Conservation (phyloP, 2,329 filamentous ascomycete species). For the Tothia fuscella region DNA sequence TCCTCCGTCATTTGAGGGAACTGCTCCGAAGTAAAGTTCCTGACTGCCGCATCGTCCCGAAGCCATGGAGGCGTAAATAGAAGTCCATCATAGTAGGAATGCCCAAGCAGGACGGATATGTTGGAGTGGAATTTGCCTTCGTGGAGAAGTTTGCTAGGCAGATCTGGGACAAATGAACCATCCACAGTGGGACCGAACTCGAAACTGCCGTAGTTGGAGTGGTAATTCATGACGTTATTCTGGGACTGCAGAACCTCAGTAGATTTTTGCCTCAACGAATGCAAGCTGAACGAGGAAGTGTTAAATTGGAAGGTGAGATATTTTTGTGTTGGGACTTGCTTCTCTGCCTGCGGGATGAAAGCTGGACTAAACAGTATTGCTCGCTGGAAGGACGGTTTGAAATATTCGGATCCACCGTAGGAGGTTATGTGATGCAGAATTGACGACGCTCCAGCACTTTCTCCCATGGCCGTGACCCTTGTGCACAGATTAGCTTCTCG, state of each 20-base stretch:
- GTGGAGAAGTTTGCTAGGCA: slow-evolving; percentile 21
- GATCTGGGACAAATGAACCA: slow-evolving; percentile 10
- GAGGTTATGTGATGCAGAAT: slow-evolving; percentile 29
- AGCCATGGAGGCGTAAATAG: too few relatives aligned
- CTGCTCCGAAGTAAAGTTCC: too few relatives aligned
- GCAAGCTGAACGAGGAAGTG: too few relatives aligned
- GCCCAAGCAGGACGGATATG: slow-evolving; percentile 25
- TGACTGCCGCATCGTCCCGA: too few relatives aligned
- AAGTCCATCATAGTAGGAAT: slow-evolving; percentile 34
- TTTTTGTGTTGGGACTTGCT: too few relatives aligned
- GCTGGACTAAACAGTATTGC: too few relatives aligned
- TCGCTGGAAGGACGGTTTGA: too few relatives aligned
- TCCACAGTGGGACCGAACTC: slow-evolving; percentile 22
- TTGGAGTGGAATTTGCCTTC: slow-evolving; percentile 25
- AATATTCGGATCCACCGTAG: neutral
- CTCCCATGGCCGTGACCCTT: slow-evolving; percentile 29
- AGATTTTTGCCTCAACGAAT: slow-evolving; percentile 26
- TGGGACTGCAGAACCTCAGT: slow-evolving; percentile 20
- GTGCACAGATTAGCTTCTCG: too few relatives aligned
- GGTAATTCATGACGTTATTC: too few relatives aligned
- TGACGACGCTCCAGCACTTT: slow-evolving; percentile 26
- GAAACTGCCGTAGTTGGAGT: slow-evolving; percentile 23
- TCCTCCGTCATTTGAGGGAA: too few relatives aligned
- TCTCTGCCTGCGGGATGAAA: too few relatives aligned
- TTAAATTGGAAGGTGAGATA: too few relatives aligned